Conservation (phyloP, 1,284 basidiomycete genomes). For the Cerrena zonata region DNA sequence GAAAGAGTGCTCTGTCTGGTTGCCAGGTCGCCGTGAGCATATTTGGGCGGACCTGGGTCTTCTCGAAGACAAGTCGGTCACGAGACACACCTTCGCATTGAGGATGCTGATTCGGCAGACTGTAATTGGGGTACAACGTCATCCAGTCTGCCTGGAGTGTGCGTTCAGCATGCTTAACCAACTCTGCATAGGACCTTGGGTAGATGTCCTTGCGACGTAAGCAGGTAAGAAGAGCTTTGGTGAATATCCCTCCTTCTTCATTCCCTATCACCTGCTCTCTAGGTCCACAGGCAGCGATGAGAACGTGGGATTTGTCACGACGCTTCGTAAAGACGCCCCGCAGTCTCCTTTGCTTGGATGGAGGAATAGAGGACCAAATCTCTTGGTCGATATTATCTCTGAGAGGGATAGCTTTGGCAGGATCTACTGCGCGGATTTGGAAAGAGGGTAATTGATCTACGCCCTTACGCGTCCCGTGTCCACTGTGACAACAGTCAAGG, state of each 20-base stretch:
- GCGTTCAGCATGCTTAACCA: constrained; percentile 8
- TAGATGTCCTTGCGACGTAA: constrained; percentile 4
- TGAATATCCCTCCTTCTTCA: constrained; percentile 8
- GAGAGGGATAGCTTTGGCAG: constrained; percentile 2
- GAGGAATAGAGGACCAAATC: background rate
- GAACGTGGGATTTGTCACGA: constrained; percentile 7
- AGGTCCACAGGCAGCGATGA: constrained; percentile 12
- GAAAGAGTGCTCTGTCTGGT: background rate
- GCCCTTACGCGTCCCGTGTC: constrained; percentile 8
- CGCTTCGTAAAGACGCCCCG: constrained; percentile 2
- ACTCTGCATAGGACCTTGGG: constrained; percentile 11
- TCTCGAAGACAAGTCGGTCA: constrained; percentile 11
- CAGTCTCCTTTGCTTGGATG: background rate
- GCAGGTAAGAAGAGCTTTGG: constrained; percentile 2
- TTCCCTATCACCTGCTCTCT: constrained; percentile 8
- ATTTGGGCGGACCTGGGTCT: constrained; percentile 3
- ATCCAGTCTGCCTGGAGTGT: background rate
- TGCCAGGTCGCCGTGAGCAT: background rate
- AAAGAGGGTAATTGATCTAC: constrained; percentile 11
- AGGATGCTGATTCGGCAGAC: constrained; percentile 5
- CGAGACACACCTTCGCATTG: constrained; percentile 12
- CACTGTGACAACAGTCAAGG: constrained; percentile 13
- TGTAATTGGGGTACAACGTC: background rate
- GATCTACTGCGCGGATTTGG: constrained; percentile 4
- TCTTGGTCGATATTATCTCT: constrained; percentile 5